These are phyloP conservation scores for Saussurea involucrata DNA, from an alignment of 129 eudicot species.

Conservation along the genomic window DNA sequence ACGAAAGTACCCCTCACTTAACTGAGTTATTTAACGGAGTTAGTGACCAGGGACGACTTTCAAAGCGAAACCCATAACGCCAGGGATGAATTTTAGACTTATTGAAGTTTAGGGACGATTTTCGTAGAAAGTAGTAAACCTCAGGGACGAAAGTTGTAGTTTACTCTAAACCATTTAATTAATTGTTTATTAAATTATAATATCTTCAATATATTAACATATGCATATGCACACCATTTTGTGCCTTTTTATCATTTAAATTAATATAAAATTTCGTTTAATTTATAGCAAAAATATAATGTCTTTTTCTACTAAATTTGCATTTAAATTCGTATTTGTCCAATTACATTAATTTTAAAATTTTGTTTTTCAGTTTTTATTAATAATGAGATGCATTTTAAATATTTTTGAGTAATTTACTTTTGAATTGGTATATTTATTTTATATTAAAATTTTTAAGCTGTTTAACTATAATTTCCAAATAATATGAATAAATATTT, in stretches of 20 bases:
- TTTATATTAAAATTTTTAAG: not conserved
- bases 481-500: too few relatives aligned
- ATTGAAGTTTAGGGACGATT: too few relatives aligned
- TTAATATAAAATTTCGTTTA: too few relatives aligned
- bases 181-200: not conserved
- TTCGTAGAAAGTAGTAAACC: too few relatives aligned
- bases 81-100: too few relatives aligned
- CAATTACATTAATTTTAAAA: not conserved
- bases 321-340: not conserved
- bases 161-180: too few relatives aligned
- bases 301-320: not conserved
- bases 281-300: not conserved
- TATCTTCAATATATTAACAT: not conserved
- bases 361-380: not conserved
- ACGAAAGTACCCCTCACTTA: too few relatives aligned
- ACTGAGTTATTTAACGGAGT: too few relatives aligned
- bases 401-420: not conserved
- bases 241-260: not conserved
- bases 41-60: too few relatives aligned
- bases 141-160: too few relatives aligned
- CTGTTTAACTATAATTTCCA: too few relatives aligned
- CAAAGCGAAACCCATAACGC: too few relatives aligned
- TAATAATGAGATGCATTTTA: not conserved
- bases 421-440: not conserved
- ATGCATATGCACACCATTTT: not conserved